Percentiles rank a stretch among this genome's conserved stretches.
These are phyloP conservation scores for Talaromyces sp. DNA, from an alignment of 2,329 filamentous ascomycete genomes.

Conservation along the genomic window DNA sequence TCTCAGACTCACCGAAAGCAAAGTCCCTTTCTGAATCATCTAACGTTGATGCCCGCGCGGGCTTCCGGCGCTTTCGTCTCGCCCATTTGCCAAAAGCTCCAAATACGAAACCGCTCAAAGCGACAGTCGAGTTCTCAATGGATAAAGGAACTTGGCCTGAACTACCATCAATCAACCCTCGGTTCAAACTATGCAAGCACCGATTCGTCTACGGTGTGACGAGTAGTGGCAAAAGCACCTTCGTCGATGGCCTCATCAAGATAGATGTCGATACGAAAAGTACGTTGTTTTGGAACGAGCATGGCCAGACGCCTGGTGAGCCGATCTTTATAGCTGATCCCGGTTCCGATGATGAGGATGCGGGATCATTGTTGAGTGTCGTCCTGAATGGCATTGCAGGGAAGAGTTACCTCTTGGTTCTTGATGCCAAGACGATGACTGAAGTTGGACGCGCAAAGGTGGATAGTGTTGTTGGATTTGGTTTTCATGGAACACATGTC, in stretches of 20 bases:
- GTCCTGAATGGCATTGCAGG: slow-evolving; percentile 52
- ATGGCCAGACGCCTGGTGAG: slow-evolving; percentile 55
- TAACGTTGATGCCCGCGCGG: background rate
- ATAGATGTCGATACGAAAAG: slow-evolving; percentile 49
- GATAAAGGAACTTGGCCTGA: slow-evolving; percentile 36
- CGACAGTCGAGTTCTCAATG: background rate
- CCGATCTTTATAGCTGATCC: slow-evolving; percentile 50
- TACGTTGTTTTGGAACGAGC: slow-evolving; percentile 44
- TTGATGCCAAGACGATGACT: slow-evolving; percentile 50
- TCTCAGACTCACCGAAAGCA: slow-evolving; percentile 55
- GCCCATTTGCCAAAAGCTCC: slow-evolving; percentile 31
- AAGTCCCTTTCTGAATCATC: slow-evolving; percentile 19
- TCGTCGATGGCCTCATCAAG: slow-evolving; percentile 55
- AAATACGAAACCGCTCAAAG: slow-evolving; percentile 23
- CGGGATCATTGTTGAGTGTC: slow-evolving; percentile 54
- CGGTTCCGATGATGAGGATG: slow-evolving; percentile 46
- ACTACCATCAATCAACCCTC: slow-evolving; percentile 53
- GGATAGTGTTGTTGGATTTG: slow-evolving; percentile 50
- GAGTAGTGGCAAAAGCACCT: slow-evolving; percentile 48
- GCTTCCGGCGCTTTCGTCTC: slow-evolving; percentile 42
- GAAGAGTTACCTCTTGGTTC: slow-evolving; percentile 54
- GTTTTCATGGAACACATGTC: slow-evolving; percentile 53
- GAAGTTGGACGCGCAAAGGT: slow-evolving; percentile 55
- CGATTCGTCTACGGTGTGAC: slow-evolving; percentile 52
- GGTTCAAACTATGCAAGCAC: slow-evolving; percentile 44